A percentile compares a stretch with the other conserved stretches of the same genome.
Conservation (phyloP, 805 yeast genomes). For the Metschnikowia chrysomelidarum region DNA sequence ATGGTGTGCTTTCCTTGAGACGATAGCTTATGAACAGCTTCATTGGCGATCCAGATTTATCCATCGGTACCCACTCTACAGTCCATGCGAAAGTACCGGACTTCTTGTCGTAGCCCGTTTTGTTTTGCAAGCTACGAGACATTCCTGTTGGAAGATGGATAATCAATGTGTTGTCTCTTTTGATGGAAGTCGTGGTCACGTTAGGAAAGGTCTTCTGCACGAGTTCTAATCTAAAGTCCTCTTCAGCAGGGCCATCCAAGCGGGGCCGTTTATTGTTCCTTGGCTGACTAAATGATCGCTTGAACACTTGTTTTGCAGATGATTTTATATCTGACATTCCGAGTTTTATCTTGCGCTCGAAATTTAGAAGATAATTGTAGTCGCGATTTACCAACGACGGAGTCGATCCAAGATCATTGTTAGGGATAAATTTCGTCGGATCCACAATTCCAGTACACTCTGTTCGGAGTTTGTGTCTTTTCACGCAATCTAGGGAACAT, state of each 20-base stretch:
- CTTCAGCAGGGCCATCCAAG: slow-evolving; percentile 6
- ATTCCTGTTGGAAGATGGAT: slow-evolving; percentile 67
- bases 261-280: slow-evolving; percentile 14
- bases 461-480: slow-evolving; percentile 59
- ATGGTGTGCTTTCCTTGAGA: slow-evolving; percentile 34
- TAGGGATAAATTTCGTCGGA: slow-evolving; percentile 54
- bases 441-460: slow-evolving; percentile 69
- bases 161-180: slow-evolving; percentile 66
- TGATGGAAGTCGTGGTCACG: slow-evolving; percentile 28
- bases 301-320: slow-evolving; percentile 43
- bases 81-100: slow-evolving; percentile 72
- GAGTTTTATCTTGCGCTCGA: slow-evolving; percentile 60
- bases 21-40: slow-evolving; percentile 44
- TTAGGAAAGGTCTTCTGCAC: slow-evolving; percentile 27
- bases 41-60: slow-evolving; percentile 24
- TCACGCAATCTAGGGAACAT: slow-evolving; percentile 72
- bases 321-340: slow-evolving; percentile 50
- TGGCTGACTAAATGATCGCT: slow-evolving; percentile 21
- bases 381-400: slow-evolving; percentile 69
- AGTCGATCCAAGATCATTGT: slow-evolving; percentile 40
- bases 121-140: slow-evolving; percentile 63
- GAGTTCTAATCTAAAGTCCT: slow-evolving; percentile 25
- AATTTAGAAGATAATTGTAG: slow-evolving; percentile 64
- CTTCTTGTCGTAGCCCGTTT: slow-evolving; percentile 67
- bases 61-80: slow-evolving; percentile 62